Evolutionary conservation across 2,329 filamentous ascomycete genomes (phyloP).

Genomic region (Diaporthe citrichinensis): DNA sequence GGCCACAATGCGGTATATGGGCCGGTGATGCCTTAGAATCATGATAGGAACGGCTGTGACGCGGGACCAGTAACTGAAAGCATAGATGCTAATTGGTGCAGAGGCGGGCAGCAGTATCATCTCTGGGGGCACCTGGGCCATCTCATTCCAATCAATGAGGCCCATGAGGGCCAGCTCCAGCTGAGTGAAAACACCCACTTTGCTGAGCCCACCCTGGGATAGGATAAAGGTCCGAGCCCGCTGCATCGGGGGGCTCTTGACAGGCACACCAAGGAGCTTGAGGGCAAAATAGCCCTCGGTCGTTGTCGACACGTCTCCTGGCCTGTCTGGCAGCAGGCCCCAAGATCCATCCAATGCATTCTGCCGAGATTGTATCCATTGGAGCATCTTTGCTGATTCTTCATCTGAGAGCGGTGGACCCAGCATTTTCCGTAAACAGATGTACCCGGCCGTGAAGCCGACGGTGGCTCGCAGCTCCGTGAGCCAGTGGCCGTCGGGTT

Average conservation of each 20-base stretch:
- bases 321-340: constrained; percentile 1
- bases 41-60: constrained; percentile 1
- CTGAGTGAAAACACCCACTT: neutral
- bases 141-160: constrained; percentile 6
- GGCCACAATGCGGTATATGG: neutral
- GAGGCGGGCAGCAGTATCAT: constrained; percentile 1
- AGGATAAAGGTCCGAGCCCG: neutral
- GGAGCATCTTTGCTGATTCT: neutral
- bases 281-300: constrained; percentile 12
- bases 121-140: constrained; percentile 1
- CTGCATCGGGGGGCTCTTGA: neutral
- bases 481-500: constrained; percentile 4
- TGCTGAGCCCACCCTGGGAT: neutral
- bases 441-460: neutral
- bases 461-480: neutral
- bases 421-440: neutral
- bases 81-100: neutral
- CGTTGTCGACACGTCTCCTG: constrained; percentile 7
- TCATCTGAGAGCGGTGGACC: neutral
- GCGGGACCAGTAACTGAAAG: constrained; percentile 9
- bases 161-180: neutral
- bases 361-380: neutral
- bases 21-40: neutral
- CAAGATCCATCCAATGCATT: neutral
- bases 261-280: constrained; percentile 10